Base-by-base conservation (phyloP, 441 rosid species). In the Arabidopsis hybrid region DNA sequence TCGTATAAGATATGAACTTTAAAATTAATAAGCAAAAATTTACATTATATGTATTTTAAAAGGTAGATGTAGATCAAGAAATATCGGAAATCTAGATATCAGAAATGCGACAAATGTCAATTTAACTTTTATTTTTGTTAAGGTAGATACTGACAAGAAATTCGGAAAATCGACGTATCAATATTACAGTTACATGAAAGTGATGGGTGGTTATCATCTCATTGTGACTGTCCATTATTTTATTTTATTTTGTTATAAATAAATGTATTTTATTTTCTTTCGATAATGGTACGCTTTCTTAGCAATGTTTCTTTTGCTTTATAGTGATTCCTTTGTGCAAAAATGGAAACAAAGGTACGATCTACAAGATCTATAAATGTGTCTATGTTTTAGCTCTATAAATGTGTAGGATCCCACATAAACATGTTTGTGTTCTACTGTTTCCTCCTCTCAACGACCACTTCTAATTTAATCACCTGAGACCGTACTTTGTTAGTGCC, bases 221-320 rank as follows among this genome's bases (percentile, higher is more conserved):
- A 60, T 50, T 74, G 72, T 50, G 78, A 50, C 78, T 67, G 72
- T 74, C 67, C 55, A 74, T n/a, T n/a, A n/a, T n/a, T n/a, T 74
- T 58, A 17, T 59, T 66, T 47, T 65, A 43, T 1, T n/a, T 2
- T 8, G 14, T 42, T 11, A 4, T 42, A 4, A 11, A 12, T 11
- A 40, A 11, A 40, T 39, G 2, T 34, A 3, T 40, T 52, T 42
- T 16, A 14, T n/a, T 14, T 49, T 9, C 29, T 11, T 51, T 32
- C 0, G 6, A 31, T 26, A 64, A n/a, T 32, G 18, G 64, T 57
- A 36, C 16, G 50, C 39, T 16, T 66, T 7, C 7, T 66, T 16
- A 53, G 67, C 17, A 47, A 65, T 47, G 60, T 66, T 58, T 14
- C 35, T 47, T 73, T 65, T 49, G 60, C 52, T 18, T 56, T 73